Evolutionary conservation across 2,329 filamentous ascomycete species (phyloP).

Genomic region (Thermoascus crustaceus): DNA sequence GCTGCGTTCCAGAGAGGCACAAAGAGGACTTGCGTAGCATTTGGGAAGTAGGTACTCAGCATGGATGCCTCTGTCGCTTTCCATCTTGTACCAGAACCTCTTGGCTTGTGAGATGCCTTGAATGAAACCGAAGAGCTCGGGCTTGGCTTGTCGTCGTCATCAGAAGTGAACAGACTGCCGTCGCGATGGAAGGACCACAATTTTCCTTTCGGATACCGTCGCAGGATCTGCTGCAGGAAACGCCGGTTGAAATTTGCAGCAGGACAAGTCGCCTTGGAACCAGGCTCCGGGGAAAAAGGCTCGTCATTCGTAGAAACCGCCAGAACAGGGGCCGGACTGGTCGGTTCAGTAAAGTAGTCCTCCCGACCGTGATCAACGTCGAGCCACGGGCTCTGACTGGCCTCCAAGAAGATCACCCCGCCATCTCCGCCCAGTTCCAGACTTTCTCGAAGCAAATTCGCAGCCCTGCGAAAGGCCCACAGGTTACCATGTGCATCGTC

Average conservation of each 20-base stretch:
- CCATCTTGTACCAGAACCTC: slow-evolving; percentile 18
- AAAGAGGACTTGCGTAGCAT: slow-evolving; percentile 42
- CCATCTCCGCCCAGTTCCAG: slow-evolving; percentile 38
- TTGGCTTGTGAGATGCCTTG: slow-evolving; percentile 14
- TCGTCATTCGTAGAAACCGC: slow-evolving; percentile 30
- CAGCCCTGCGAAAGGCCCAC: slow-evolving; percentile 41
- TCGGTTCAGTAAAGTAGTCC: slow-evolving; percentile 20
- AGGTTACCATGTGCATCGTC: slow-evolving; percentile 31
- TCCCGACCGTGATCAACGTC: slow-evolving; percentile 20
- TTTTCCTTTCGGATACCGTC: slow-evolving; percentile 41
- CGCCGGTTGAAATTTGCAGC: slow-evolving; percentile 24
- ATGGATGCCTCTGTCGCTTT: slow-evolving; percentile 29
- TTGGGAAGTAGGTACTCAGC: slow-evolving; percentile 40
- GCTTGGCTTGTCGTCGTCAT: slow-evolving; percentile 29
- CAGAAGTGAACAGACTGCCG: slow-evolving; percentile 36
- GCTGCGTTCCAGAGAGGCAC: slow-evolving; percentile 45
- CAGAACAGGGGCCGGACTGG: slow-evolving; percentile 23
- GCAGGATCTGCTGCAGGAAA: slow-evolving; percentile 29
- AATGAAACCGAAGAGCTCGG: slow-evolving; percentile 7
- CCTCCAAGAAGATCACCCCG: slow-evolving; percentile 37
- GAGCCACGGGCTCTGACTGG: slow-evolving; percentile 18
- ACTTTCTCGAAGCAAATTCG: slow-evolving; percentile 41
- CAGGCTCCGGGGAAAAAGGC: slow-evolving; percentile 25
- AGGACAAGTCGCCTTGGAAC: slow-evolving; percentile 18
- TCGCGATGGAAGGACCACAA: slow-evolving; percentile 42